Evolutionary conservation across 1,284 basidiomycete genomes (phyloP).

Genomic region (Sanghuangporus baumii): DNA sequence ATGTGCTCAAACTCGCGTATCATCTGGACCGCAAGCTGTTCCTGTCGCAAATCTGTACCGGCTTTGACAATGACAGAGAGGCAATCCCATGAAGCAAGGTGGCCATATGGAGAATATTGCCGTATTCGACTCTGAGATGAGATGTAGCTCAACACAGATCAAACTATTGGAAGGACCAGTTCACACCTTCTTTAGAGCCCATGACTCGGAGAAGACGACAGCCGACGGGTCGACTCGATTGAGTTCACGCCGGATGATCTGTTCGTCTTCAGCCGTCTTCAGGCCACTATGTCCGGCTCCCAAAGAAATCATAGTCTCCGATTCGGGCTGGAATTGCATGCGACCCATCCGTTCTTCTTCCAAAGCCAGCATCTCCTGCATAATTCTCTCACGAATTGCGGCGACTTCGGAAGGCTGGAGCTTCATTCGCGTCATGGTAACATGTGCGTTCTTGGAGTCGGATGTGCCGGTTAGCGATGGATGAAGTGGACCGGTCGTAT

Average conservation of each 20-base stretch:
- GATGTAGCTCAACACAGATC: slow-evolving; percentile 14
- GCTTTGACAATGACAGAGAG: slow-evolving; percentile 99
- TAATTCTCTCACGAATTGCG: slow-evolving; percentile 91
- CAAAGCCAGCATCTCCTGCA: slow-evolving; percentile 97
- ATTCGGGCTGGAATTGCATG: slow-evolving; percentile 72
- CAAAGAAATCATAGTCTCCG: slow-evolving; percentile 51
- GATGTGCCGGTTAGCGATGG: slow-evolving; percentile 27
- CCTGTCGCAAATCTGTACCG: slow-evolving; percentile 93
- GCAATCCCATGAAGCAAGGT: slow-evolving; percentile 83
- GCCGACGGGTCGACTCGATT: slow-evolving; percentile 97
- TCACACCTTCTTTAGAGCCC: slow-evolving; percentile 85
- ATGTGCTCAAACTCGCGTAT: slow-evolving; percentile 92
- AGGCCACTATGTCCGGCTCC: slow-evolving; percentile 34
- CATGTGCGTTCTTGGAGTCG: slow-evolving; percentile 21
- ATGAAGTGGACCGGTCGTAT: slow-evolving; percentile 25
- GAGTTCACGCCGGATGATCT: slow-evolving; percentile 87
- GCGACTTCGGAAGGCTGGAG: slow-evolving; percentile 79
- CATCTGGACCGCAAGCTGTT: slow-evolving; percentile 94
- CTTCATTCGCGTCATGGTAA: slow-evolving; percentile 46
- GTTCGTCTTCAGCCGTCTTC: slow-evolving; percentile 83
- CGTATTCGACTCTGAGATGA: slow-evolving; percentile 78
- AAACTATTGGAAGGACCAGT: neutral
- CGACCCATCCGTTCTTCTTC: slow-evolving; percentile 96
- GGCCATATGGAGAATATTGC: slow-evolving; percentile 91
- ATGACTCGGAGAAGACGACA: slow-evolving; percentile 92